Evolutionary conservation across 179 eudicot species (phyloP), one percentile per base, ranked within the genome.

Genomic region (Gypsophila paniculata): DNA sequence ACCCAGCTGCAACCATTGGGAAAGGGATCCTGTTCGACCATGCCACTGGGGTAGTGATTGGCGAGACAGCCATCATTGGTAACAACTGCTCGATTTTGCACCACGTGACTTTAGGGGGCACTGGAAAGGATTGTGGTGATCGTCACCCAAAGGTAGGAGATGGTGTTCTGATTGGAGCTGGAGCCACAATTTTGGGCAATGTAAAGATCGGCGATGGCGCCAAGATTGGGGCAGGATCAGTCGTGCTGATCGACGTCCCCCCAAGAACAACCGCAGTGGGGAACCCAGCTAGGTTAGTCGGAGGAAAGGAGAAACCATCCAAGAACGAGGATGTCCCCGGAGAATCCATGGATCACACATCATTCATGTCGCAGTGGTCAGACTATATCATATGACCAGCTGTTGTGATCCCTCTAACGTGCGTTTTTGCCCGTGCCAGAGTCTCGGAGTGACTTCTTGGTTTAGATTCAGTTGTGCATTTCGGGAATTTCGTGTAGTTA

Each of bases 321-420:
- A 64, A 72, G 78, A 82, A 84, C 42, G 78, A 74, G 48, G 88
- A 88, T 44, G 82, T 81, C 15, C 92, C 92, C 2, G 88, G 92
- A 21, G 88, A 84, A 76, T 77, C 87, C 0, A 88, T 86, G 92
- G 92, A 88, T 78, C 90, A 88, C 64, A 88, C 92, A 5, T 88
- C 92, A 0, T 86, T 86, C 73, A 88, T 86, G 46, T 79, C 86
- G 6, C 87, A 82, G 70, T 87, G 91, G 91, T 87, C 87, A n/a
- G 89, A 85, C 68, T 87, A 87, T 59, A 80, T 84, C 36, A 85
- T 87, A 66, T 85, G 78, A 84, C 68, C 44, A 1, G 58, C n/a
- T 58, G 34, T 13, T 58, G 15, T 26, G 11, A 26, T 74, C 11
- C 11, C 44, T 8, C 15, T 26, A 18, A 5, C 68, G 65, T 74